phyloP scores from a whole-genome alignment of 306 rosid species.

The Vigna unguiculata region DNA sequence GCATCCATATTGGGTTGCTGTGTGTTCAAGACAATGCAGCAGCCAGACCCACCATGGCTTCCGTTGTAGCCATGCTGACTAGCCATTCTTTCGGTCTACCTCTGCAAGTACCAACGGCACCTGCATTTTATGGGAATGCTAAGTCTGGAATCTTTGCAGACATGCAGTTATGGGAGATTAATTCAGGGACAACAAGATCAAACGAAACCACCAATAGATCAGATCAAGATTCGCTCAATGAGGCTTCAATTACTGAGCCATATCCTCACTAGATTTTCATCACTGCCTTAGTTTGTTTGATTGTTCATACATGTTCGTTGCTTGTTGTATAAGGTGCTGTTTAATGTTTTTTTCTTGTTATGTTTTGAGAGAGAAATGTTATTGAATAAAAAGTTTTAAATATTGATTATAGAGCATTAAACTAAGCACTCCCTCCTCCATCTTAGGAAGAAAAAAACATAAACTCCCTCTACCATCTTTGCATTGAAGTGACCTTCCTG shows the following conservation, averaged over 20 bases:
- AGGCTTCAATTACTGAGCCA: slow-evolving; percentile 43
- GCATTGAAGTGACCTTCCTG: no score
- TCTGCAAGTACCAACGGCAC: not conserved
- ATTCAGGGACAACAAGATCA: not conserved
- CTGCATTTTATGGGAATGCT: not conserved
- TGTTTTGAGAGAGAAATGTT: no score
- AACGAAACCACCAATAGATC: not conserved
- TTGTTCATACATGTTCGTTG: no score
- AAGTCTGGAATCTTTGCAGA: not conserved
- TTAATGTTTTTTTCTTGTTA: no score
- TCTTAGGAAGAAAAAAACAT: no score
- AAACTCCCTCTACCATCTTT: no score
- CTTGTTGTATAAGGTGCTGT: no score
- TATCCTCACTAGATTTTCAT: slow-evolving; percentile 45
- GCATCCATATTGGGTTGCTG: not conserved
- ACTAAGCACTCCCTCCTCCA: no score
- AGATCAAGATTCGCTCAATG: not conserved
- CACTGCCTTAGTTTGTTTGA: no score
- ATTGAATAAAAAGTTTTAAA: no score
- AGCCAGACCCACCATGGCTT: slow-evolving; percentile 5
- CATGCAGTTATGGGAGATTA: not conserved
- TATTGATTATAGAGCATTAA: no score
- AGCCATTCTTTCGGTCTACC: not conserved
- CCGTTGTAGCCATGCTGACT: not conserved
- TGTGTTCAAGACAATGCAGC: not conserved